Percentiles rank a stretch among this genome's conserved stretches.
Conservation (phyloP, 148 eudicot species). For the Dianthus caryophyllus region DNA sequence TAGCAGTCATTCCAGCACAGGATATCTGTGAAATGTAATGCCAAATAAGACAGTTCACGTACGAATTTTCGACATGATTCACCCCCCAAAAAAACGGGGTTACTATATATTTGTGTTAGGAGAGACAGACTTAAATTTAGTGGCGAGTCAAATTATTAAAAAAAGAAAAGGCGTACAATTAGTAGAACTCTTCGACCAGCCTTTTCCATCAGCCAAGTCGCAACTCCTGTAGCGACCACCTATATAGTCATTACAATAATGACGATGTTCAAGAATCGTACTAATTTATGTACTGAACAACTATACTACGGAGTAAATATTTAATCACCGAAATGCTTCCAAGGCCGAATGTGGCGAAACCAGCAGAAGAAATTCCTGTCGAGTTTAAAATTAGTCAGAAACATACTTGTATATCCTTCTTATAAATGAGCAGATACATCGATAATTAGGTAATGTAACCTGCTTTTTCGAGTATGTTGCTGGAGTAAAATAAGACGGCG, state of each 20-base stretch:
- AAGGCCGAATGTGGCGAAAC: conserved; percentile 66
- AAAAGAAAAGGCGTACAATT: conserved; percentile 42
- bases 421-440: background rate
- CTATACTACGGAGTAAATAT: background rate
- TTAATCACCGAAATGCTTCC: conserved; percentile 65
- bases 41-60: no score
- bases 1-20: conserved; percentile 47
- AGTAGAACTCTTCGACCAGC: conserved; percentile 77
- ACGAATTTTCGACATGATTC: no score
- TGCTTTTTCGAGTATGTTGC: conserved; percentile 66
- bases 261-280: background rate
- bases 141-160: background rate
- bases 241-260: conserved; percentile 19
- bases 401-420: background rate
- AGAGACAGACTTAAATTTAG: no score
- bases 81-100: background rate
- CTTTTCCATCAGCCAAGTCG: conserved; percentile 76
- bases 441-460: conserved; percentile 32
- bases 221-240: conserved; percentile 73
- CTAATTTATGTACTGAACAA: background rate
- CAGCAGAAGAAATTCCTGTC: conserved; percentile 64
- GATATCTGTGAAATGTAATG: conserved; percentile 41
- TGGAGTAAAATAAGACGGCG: conserved; percentile 78
- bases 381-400: conserved; percentile 1
- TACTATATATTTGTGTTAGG: no score